Evolutionary conservation across 306 rosid genomes (phyloP).

Genomic region (Medicago lupulina): DNA sequence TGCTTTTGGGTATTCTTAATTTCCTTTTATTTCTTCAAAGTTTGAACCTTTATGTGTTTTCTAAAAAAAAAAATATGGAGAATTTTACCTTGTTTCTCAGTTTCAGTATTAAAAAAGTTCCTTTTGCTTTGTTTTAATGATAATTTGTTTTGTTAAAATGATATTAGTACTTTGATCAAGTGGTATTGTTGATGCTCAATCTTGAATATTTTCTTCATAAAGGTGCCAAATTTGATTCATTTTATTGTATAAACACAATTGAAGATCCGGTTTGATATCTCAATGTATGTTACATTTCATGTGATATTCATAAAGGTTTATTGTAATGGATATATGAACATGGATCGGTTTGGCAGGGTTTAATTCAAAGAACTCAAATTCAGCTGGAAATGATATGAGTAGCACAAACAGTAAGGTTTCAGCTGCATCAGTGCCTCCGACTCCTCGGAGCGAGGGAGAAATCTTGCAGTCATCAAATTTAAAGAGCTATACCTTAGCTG

Average conservation of each 20-base stretch:
- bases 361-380: constrained; percentile 50
- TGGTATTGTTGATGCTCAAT: background rate
- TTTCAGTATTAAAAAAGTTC: background rate
- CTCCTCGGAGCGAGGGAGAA: constrained; percentile 70
- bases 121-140: background rate
- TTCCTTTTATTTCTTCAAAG: constrained; percentile 14
- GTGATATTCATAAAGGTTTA: constrained; percentile 14
- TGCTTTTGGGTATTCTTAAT: constrained; percentile 22
- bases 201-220: background rate
- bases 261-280: constrained; percentile 38
- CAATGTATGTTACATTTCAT: constrained; percentile 33
- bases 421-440: constrained; percentile 50
- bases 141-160: background rate
- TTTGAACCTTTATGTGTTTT: background rate
- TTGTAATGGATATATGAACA: background rate
- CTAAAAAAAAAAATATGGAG: background rate
- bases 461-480: constrained; percentile 64
- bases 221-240: background rate
- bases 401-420: constrained; percentile 49
- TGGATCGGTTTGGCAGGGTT: constrained; percentile 47
- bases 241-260: constrained; percentile 15
- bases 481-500: constrained; percentile 59
- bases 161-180: background rate
- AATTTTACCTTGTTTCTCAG: constrained; percentile 7
- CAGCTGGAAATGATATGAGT: constrained; percentile 46